These are phyloP conservation scores for Neurospora africana DNA, from an alignment of 495 filamentous ascomycete species.

Conservation along the genomic window DNA sequence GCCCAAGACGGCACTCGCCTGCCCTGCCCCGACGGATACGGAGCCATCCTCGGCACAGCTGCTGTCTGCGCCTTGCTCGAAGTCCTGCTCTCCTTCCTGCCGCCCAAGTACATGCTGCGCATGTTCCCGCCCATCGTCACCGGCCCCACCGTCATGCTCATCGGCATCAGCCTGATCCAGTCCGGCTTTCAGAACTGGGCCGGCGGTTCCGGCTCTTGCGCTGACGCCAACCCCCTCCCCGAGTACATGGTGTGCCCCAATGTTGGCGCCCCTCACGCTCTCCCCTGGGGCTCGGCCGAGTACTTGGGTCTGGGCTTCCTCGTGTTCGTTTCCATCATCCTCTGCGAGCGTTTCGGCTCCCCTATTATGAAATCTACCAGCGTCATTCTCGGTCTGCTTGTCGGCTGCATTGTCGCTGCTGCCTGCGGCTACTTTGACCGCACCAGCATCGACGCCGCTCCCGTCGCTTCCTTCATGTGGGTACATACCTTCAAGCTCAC, in stretches of 20 bases:
- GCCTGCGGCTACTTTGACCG: slow-evolving; percentile 76
- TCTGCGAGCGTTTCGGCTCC: slow-evolving; percentile 75
- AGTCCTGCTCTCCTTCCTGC: slow-evolving; percentile 64
- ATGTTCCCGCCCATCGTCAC: slow-evolving; percentile 88
- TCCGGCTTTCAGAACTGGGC: slow-evolving; percentile 78
- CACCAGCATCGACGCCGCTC: slow-evolving; percentile 55
- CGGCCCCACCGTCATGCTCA: slow-evolving; percentile 67
- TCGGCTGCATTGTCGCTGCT: slow-evolving; percentile 79
- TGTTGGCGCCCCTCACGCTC: slow-evolving; percentile 61
- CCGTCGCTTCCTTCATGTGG: slow-evolving; percentile 81
- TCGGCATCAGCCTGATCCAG: slow-evolving; percentile 58
- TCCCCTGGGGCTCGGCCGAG: slow-evolving; percentile 80
- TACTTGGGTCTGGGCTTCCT: slow-evolving; percentile 86
- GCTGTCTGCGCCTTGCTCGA: slow-evolving; percentile 61
- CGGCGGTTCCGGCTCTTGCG: slow-evolving; percentile 60
- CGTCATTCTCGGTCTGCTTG: slow-evolving; percentile 71
- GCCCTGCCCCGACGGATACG: slow-evolving; percentile 78
- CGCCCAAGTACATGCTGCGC: slow-evolving; percentile 55
- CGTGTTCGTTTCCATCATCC: slow-evolving; percentile 81
- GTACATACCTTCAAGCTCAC: slow-evolving; percentile 73
- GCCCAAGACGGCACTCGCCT: slow-evolving; percentile 53
- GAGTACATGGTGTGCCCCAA: slow-evolving; percentile 58
- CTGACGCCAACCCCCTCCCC: slow-evolving; percentile 41
- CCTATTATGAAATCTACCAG: slow-evolving; percentile 57
- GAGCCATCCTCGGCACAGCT: slow-evolving; percentile 70